Conservation (phyloP, 2,329 filamentous ascomycete species). For the Acrodontium crateriforme region DNA sequence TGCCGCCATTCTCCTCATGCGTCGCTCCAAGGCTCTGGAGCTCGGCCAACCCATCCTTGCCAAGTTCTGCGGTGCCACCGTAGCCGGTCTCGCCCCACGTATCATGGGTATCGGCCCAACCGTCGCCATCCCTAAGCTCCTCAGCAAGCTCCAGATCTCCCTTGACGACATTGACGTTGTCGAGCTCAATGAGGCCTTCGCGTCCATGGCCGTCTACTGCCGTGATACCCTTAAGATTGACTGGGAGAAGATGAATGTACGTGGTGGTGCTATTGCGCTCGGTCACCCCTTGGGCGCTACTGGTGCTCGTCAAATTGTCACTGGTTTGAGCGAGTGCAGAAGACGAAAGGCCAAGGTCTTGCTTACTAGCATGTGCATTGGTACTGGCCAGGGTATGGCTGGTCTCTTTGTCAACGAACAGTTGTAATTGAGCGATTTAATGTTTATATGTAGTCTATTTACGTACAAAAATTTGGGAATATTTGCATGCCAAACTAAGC, state of each 20-base stretch:
- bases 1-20: constrained; percentile 91
- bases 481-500: no score
- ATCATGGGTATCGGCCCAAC: constrained; percentile 93
- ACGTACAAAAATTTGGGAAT: no score
- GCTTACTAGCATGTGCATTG: constrained; percentile 80
- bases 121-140: constrained; percentile 62
- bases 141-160: constrained; percentile 62
- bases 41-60: constrained; percentile 83
- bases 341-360: constrained; percentile 31
- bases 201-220: constrained; percentile 91
- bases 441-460: constrained; percentile 2
- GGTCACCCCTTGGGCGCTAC: constrained; percentile 73
- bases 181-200: constrained; percentile 96
- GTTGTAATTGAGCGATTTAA: constrained; percentile 14
- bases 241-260: constrained; percentile 64
- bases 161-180: constrained; percentile 76
- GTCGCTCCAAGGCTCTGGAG: constrained; percentile 74
- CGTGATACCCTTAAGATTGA: constrained; percentile 48
- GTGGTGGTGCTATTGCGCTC: constrained; percentile 70
- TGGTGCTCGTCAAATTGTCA: constrained; percentile 71
- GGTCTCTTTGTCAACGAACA: constrained; percentile 54
- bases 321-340: constrained; percentile 38
- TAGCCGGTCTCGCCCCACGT: constrained; percentile 77
- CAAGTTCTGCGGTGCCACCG: constrained; percentile 86
- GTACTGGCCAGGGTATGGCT: constrained; percentile 54